These are phyloP conservation scores for Babesia bigemina DNA, from an alignment of 169 alveolate species.

Conservation along the genomic window DNA sequence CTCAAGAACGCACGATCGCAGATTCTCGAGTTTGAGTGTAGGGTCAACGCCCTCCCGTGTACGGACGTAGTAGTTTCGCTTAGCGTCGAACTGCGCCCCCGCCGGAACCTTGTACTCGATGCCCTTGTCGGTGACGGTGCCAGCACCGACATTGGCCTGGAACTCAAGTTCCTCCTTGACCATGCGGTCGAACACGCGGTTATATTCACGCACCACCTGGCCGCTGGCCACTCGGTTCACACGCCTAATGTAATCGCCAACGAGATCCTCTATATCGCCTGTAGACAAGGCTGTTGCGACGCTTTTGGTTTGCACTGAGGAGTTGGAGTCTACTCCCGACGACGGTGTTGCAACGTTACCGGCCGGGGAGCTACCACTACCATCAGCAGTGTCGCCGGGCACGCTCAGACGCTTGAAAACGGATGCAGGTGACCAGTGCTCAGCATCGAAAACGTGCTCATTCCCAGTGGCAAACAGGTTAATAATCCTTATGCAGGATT, in stretches of 20 bases:
- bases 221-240: not conserved
- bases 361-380: not conserved
- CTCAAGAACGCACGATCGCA: conserved; percentile 74
- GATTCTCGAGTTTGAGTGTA: conserved; percentile 67
- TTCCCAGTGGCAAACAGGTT: conserved; percentile 3
- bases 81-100: conserved; percentile 58
- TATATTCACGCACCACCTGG: conserved; percentile 9
- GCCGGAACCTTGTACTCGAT: conserved; percentile 60
- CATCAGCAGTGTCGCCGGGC: not conserved
- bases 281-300: not conserved
- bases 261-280: not conserved
- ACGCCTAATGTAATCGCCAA: not conserved
- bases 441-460: conserved; percentile 25
- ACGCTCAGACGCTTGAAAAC: conserved; percentile 3
- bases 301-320: not conserved
- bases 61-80: conserved; percentile 62
- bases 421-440: conserved; percentile 19
- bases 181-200: conserved; percentile 54
- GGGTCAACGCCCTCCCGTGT: conserved; percentile 77
- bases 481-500: conserved; percentile 1
- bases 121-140: conserved; percentile 15
- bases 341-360: not conserved
- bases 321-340: not conserved
- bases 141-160: conserved; percentile 27
- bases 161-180: conserved; percentile 21